Evolutionary conservation across 306 rosid species (phyloP).

Genomic region (Dryas octopetala): DNA sequence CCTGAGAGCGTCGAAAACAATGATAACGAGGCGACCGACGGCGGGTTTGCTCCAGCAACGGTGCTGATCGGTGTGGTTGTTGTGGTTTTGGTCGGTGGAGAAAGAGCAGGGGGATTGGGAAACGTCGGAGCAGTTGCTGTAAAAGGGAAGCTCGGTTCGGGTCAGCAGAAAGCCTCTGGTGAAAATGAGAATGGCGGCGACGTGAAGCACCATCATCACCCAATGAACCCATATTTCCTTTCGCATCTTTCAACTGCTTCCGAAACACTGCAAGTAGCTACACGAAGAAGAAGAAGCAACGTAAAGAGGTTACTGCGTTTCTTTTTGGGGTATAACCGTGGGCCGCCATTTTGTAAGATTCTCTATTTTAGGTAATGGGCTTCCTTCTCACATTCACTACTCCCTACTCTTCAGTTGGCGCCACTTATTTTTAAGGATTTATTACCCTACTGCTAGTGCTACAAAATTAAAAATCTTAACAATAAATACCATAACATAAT

Average conservation of each 20-base stretch:
- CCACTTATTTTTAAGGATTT: too few species aligned
- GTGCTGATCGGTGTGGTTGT: slow-evolving; percentile 21
- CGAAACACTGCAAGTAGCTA: not conserved
- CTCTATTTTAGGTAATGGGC: not conserved
- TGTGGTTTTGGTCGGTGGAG: slow-evolving; percentile 2
- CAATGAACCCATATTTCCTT: slow-evolving; percentile 56
- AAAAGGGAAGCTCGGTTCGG: slow-evolving; percentile 82
- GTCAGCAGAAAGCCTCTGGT: slow-evolving; percentile 87
- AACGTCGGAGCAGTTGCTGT: slow-evolving; percentile 70
- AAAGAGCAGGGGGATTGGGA: slow-evolving; percentile 60
- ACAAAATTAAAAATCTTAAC: too few species aligned
- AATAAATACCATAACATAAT: too few species aligned
- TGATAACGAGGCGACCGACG: slow-evolving; percentile 53
- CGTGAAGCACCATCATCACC: slow-evolving; percentile 58
- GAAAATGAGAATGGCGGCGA: slow-evolving; percentile 59
- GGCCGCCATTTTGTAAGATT: not conserved
- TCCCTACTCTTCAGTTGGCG: too few species aligned
- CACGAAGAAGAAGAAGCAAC: not conserved
- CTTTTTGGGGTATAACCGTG: not conserved
- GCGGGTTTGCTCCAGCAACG: slow-evolving; percentile 80
- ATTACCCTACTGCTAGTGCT: too few species aligned
- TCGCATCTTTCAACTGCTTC: slow-evolving; percentile 18
- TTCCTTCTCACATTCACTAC: too few species aligned
- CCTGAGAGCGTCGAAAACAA: slow-evolving; percentile 89
- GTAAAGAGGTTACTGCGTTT: not conserved